Base-by-base conservation (phyloP, 306 rosid genomes). In the Crotalaria pallida region DNA sequence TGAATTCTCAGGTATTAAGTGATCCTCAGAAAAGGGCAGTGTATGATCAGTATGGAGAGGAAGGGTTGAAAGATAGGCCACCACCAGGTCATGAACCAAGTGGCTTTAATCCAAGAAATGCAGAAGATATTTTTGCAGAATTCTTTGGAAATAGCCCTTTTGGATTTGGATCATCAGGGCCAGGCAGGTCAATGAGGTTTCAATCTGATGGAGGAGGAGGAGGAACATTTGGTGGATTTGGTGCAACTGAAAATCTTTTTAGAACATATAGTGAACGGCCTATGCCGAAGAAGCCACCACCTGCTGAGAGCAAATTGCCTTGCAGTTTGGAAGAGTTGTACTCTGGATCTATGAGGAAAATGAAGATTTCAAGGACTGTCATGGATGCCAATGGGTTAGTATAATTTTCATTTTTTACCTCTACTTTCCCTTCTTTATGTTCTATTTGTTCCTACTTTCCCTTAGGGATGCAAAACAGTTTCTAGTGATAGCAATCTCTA, bases 91-190 rank as follows among this genome's bases (percentile, higher is more conserved):
- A 83, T 61, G 84, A 83, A n/a, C 72, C 83, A 29, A 86, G 24
- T 70, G 96, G 96, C 12, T 91, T 91, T 50, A 89, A 91, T 74
- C 96, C 98, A 0, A 79, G 96, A 74, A 87, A 84, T 71, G 99
- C 97, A 44, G 96, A 91, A 88, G 99, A 95, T 56, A 95, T 95
- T 1, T 95, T 95, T 79, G 92, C 96, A 34, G 99, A 95, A 65
- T 95, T 95, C 82, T 95, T 94, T 79, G 99, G 96, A 48, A 89
- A 88, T 59, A 95, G 89, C 72, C 99, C 99, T 44, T 91, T 91
- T 15, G 90, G 92, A 59, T 94, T 88, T 75, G 88, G 96, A 21
- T 85, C 95, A 67, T 83, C 92, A 7, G 88, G 95, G 41, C 80
- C 81, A 18, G 97, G 89, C n/a, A 88, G 82, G 53, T 88, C 99